Percentiles rank a stretch among this genome's conserved stretches.
These are phyloP conservation scores for Gremmenia infestans DNA, from an alignment of 2,329 filamentous ascomycete species.

Conservation along the genomic window DNA sequence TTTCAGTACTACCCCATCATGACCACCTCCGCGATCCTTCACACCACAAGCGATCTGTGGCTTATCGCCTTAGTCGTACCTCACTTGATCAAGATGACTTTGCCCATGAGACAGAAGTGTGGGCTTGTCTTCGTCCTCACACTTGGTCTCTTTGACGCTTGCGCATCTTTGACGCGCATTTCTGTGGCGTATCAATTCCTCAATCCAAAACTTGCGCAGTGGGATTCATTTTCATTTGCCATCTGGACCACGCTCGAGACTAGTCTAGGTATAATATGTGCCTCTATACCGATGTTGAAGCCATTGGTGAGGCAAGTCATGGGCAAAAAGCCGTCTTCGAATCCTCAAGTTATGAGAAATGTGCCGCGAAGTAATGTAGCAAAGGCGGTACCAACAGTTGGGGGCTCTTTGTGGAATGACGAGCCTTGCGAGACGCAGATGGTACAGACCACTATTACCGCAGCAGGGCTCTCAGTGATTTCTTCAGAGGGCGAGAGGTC, in stretches of 20 bases:
- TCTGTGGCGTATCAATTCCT: neutral
- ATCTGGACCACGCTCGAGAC: conserved; percentile 1
- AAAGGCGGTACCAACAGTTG: neutral
- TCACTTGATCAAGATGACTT: neutral
- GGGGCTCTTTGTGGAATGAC: neutral
- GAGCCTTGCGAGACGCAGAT: neutral
- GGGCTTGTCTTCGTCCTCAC: neutral
- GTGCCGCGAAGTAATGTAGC: neutral
- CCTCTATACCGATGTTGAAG: neutral
- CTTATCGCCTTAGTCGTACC: neutral
- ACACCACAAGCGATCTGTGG: neutral
- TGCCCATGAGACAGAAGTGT: neutral
- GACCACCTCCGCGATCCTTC: neutral
- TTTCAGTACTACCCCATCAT: neutral
- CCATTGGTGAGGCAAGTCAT: conserved; percentile 27
- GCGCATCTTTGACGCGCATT: neutral
- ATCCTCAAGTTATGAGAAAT: neutral
- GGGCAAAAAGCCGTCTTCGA: neutral
- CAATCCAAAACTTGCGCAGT: neutral
- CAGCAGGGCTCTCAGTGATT: neutral
- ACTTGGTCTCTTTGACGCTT: conserved; percentile 1
- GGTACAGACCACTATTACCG: neutral
- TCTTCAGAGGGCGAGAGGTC: neutral
- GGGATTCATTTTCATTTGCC: neutral
- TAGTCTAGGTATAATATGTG: neutral